Evolutionary conservation across 208 protist genomes (phyloP), one percentile per base, ranked within the genome.

Genomic region (Trypanosoma cruzi): DNA sequence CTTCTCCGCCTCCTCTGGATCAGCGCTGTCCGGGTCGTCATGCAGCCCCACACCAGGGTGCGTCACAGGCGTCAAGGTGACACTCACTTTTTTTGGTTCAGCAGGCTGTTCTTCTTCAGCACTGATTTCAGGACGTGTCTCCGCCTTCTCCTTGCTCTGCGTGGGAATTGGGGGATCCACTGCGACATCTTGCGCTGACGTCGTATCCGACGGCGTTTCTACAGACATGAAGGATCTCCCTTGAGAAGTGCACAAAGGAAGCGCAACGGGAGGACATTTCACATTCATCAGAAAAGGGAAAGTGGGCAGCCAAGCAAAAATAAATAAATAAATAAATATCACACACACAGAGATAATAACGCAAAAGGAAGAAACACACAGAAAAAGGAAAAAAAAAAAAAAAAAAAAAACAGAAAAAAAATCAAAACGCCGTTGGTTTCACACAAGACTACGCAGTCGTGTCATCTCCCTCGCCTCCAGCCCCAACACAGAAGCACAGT

Each of bases 381-480:
- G 32, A 1, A 53, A 13, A 64, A 37, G 24, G 7, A 28, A 46
- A 18, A 46, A 20, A 50, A 44, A 48, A 16, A 46, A 46, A 22
- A 48, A 20, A 62, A 46, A 49, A 24, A 62, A 42, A 64, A 62
- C 16, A 34, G 70, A 49, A 67, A 18, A 69, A 24, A 58, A 54
- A 20, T 37, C 24, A 46, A 48, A 56, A 24, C n/a, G n/a, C 8
- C 24, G n/a, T 63, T 20, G 13, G 24, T 28, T 28, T 68, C 61
- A 89, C 0, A 89, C 52, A 37, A 92, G 69, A 72, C 73, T 92
- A 32, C 87, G 84, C 28, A 93, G 72, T 36, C 82, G 77, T 69
- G 89, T 81, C 16, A 84, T 64, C n/a, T 86, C 87, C 42, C 74
- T 84, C 22, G 84, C 57, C 65, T 88, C 80, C 14, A 93, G 60